A percentile compares a stretch with the other conserved stretches of the same genome.
These are phyloP conservation scores for Aphanocladium album DNA, from an alignment of 2,329 filamentous ascomycete genomes.

Conservation along the genomic window DNA sequence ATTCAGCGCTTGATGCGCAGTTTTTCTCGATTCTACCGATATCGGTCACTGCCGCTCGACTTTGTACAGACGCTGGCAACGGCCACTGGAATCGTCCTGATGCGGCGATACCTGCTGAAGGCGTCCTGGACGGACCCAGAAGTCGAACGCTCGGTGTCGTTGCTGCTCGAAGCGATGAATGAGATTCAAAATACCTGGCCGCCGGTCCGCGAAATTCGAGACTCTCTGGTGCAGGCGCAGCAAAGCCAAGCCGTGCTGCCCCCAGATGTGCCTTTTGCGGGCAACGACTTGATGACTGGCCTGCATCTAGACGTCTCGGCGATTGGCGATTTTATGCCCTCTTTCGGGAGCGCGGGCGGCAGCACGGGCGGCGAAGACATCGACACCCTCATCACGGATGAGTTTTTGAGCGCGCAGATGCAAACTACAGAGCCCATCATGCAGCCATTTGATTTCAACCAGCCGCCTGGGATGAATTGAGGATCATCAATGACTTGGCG, in stretches of 20 bases:
- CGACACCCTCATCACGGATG: conserved; percentile 30
- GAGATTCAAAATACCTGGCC: conserved; percentile 47
- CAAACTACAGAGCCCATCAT: conserved; percentile 22
- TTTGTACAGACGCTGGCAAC: conserved; percentile 46
- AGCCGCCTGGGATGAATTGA: conserved; percentile 14
- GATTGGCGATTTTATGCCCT: conserved; percentile 22
- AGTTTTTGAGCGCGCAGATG: conserved; percentile 30
- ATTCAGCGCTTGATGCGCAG: conserved; percentile 40
- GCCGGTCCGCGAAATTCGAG: conserved; percentile 38
- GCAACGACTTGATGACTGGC: conserved; percentile 30
- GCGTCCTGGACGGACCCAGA: conserved; percentile 37
- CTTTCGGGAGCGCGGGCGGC: background rate
- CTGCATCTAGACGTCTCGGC: conserved; percentile 23
- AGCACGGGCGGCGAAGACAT: conserved; percentile 23
- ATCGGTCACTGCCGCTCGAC: conserved; percentile 39
- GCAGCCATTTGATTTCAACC: conserved; percentile 28
- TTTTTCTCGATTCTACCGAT: conserved; percentile 40
- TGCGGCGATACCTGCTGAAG: conserved; percentile 39
- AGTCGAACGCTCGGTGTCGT: conserved; percentile 45
- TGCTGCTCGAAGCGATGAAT: conserved; percentile 44
- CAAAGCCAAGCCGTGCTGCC: conserved; percentile 26
- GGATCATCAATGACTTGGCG: background rate
- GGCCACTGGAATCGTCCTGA: conserved; percentile 41
- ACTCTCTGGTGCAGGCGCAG: conserved; percentile 27
- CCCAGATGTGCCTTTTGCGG: conserved; percentile 27